Percentiles rank a stretch among this genome's conserved stretches.
Evolutionary conservation across 768 basidiomycete genomes (phyloP).

Genomic region (Asterophora parasitica): DNA sequence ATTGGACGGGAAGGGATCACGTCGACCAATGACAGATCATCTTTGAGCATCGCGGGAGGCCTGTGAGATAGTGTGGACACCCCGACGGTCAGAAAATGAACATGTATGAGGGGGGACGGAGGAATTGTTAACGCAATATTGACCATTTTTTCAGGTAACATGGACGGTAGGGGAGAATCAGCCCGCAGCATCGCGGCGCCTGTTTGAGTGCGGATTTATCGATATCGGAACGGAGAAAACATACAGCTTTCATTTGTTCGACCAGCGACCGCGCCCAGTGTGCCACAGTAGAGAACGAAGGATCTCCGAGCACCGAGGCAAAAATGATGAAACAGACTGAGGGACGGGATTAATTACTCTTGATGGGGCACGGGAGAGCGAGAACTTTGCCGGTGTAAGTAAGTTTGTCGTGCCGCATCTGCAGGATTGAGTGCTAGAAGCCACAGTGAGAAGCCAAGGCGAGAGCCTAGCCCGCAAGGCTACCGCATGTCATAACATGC

Average conservation of each 20-base stretch:
- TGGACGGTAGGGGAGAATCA: not conserved
- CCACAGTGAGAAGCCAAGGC: not conserved
- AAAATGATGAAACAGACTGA: not conserved
- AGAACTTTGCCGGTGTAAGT: not conserved
- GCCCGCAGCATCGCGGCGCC: not conserved
- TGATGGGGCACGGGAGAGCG: not conserved
- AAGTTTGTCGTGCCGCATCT: not conserved
- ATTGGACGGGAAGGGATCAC: constrained; percentile 1
- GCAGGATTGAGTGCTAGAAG: not conserved
- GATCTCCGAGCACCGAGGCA: not conserved
- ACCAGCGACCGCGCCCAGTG: not conserved
- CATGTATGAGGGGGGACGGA: not conserved
- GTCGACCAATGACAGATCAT: not conserved
- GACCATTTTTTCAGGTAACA: not conserved
- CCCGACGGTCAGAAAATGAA: not conserved
- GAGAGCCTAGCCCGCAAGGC: constrained; percentile 1
- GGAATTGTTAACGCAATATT: not conserved
- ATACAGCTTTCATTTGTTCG: not conserved
- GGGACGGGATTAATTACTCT: not conserved
- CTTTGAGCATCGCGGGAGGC: constrained; percentile 12
- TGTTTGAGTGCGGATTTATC: not conserved
- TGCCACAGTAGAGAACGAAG: not conserved
- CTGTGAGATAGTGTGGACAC: not conserved
- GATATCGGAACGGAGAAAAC: constrained; percentile 6
- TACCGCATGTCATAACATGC: constrained; percentile 3